A percentile compares a stretch with the other conserved stretches of the same genome.
These are phyloP conservation scores for Leptographium lundbergii DNA, from an alignment of 2,329 filamentous ascomycete species.

Conservation along the genomic window DNA sequence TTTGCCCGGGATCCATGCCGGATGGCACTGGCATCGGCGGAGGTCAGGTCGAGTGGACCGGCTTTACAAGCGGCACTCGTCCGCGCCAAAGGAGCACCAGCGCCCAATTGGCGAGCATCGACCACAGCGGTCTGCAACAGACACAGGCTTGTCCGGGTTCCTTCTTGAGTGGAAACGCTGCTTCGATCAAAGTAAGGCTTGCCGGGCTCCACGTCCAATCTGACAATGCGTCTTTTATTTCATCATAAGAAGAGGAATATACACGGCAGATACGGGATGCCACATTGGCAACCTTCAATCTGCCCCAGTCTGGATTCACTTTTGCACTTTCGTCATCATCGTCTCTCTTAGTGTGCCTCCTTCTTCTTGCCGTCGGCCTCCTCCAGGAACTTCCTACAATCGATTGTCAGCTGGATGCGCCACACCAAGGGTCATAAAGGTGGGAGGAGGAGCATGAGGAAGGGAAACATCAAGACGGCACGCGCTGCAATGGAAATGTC, in stretches of 20 bases:
- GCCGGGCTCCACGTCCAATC: neutral
- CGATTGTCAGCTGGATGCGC: neutral
- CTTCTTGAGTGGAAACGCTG: no score
- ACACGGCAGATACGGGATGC: neutral
- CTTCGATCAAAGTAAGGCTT: no score
- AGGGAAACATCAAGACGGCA: neutral
- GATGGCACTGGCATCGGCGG: no score
- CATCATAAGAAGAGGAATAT: conserved; percentile 2
- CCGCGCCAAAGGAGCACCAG: no score
- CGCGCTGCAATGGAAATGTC: neutral
- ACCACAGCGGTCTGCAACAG: no score
- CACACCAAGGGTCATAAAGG: neutral
- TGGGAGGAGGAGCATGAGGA: neutral
- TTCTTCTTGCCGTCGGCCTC: conserved; percentile 28
- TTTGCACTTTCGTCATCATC: neutral
- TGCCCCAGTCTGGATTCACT: neutral
- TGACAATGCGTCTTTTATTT: conserved; percentile 2
- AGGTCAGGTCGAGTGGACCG: no score
- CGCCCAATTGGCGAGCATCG: no score
- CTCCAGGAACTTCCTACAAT: conserved; percentile 33
- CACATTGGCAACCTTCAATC: neutral
- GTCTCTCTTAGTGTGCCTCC: conserved; percentile 8
- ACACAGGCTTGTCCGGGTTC: no score
- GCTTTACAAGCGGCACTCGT: no score
- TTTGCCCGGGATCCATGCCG: no score